Evolutionary conservation across 75 land plant genomes (phyloP).

Genomic region (Cupressus sempervirens): DNA sequence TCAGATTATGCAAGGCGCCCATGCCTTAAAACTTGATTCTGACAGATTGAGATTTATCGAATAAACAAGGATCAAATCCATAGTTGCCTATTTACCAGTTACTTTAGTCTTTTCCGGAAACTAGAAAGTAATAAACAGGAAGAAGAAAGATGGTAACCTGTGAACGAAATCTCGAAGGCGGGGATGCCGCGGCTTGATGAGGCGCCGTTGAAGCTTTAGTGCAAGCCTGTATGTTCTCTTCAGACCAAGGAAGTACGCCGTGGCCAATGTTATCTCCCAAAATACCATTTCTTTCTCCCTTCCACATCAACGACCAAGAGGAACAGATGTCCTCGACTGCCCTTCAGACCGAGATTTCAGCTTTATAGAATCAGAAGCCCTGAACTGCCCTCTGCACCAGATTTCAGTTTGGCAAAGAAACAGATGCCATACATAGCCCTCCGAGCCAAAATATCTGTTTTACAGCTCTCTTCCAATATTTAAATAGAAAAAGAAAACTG

Average conservation of each 20-base stretch:
- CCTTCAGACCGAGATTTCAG: neutral
- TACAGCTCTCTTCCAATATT: neutral
- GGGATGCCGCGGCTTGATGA: constrained; percentile 59
- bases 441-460: neutral
- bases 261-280: constrained; percentile 91
- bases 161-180: constrained; percentile 51
- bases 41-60: neutral
- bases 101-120: neutral
- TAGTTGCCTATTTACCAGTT: neutral
- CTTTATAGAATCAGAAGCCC: neutral
- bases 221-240: constrained; percentile 74
- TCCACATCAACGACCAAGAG: neutral
- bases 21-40: neutral
- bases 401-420: too few species aligned
- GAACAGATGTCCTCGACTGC: neutral
- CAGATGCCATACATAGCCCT: neutral
- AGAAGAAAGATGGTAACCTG: constrained; percentile 31
- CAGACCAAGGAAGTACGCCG: constrained; percentile 87
- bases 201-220: constrained; percentile 61
- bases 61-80: neutral
- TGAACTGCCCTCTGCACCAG: too few species aligned
- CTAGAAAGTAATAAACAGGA: neutral
- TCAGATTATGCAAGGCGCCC: neutral
- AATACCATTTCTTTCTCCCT: constrained; percentile 64
- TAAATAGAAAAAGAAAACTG: neutral